Percentiles rank a stretch among this genome's conserved stretches.
Evolutionary conservation across 176 grass and related monocot genomes (phyloP).

Genomic region (Coix lacrymajobi): DNA sequence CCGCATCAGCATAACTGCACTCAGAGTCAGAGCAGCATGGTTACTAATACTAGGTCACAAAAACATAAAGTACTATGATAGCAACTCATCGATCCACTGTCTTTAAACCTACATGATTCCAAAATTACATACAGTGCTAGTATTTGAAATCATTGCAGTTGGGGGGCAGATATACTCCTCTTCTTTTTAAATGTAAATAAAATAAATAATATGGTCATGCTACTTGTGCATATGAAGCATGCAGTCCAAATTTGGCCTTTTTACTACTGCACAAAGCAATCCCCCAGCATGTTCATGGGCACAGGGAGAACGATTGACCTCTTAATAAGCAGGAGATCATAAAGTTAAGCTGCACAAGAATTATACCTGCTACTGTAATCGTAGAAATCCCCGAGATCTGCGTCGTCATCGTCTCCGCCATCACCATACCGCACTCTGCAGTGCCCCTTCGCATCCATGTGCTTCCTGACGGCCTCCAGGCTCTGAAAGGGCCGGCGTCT

Average conservation of each 20-base stretch:
- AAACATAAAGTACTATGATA: too few species aligned
- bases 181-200: too few species aligned
- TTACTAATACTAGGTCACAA: background rate
- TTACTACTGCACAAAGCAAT: background rate
- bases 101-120: too few species aligned
- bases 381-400: slow-evolving; percentile 88
- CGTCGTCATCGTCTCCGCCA: slow-evolving; percentile 84
- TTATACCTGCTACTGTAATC: slow-evolving; percentile 86
- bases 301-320: background rate
- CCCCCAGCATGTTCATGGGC: background rate
- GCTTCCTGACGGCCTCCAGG: slow-evolving; percentile 88
- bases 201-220: too few species aligned
- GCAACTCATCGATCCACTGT: too few species aligned
- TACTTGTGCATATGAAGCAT: too few species aligned
- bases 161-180: too few species aligned
- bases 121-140: too few species aligned
- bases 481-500: slow-evolving; percentile 82
- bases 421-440: slow-evolving; percentile 86
- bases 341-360: background rate
- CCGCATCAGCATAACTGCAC: slow-evolving; percentile 68
- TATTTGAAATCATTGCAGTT: too few species aligned
- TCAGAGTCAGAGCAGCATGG: background rate
- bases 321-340: background rate
- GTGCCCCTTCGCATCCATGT: slow-evolving; percentile 88
- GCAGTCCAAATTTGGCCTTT: too few species aligned